Conservation (phyloP, 257 asterid species). For the Ajuga chamaepitys region DNA sequence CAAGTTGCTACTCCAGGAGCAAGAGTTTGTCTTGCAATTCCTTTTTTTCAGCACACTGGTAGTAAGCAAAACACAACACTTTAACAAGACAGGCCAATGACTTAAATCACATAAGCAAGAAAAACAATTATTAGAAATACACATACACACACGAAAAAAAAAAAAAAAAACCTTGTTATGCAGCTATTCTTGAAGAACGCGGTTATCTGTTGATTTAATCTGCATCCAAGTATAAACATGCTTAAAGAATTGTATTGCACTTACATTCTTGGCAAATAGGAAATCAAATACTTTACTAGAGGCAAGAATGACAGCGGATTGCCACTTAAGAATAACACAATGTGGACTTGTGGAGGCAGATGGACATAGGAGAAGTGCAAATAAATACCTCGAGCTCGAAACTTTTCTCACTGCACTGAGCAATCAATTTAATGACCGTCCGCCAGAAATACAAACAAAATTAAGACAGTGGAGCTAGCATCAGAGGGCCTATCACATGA, state of each 20-base stretch:
- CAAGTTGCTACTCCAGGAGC: constrained; percentile 66
- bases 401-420: constrained; percentile 76
- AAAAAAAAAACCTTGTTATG: constrained; percentile 65
- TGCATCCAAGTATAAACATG: constrained; percentile 35
- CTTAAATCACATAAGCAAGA: no score
- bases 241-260: constrained; percentile 15
- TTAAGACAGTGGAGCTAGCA: background rate
- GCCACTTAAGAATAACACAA: background rate
- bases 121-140: background rate
- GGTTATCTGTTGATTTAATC: constrained; percentile 89
- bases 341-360: background rate
- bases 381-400: constrained; percentile 83
- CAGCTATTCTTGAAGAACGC: constrained; percentile 89
- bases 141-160: no score
- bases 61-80: constrained; percentile 16
- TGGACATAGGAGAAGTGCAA: background rate
- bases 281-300: background rate
- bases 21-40: constrained; percentile 57
- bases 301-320: background rate
- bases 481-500: background rate
- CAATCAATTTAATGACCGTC: constrained; percentile 73
- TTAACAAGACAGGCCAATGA: no score
- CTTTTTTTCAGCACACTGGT: constrained; percentile 71
- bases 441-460: constrained; percentile 23
- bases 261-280: background rate